Percentiles rank a stretch among this genome's conserved stretches.
These are phyloP conservation scores for Chaetomium sp. DNA, from an alignment of 2,329 filamentous ascomycete species.

Conservation along the genomic window DNA sequence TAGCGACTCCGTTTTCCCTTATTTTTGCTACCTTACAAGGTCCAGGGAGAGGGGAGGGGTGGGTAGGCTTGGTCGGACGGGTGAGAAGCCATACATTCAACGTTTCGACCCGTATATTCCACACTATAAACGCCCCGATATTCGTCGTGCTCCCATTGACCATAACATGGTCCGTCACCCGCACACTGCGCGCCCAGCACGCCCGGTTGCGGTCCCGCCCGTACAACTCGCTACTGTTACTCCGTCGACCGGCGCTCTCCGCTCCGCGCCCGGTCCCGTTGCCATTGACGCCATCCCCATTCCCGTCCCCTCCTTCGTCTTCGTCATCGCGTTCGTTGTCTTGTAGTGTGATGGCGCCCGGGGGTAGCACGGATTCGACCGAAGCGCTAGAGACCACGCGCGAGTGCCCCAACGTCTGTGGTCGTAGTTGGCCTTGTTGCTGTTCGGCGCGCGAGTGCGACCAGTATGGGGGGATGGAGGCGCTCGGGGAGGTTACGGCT, in stretches of 20 bases:
- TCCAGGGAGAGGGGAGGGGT: neutral
- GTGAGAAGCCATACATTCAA: constrained; percentile 33
- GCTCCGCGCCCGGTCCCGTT: neutral
- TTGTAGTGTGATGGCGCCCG: constrained; percentile 52
- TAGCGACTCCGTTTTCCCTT: neutral
- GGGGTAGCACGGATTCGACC: constrained; percentile 41
- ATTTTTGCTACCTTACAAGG: neutral
- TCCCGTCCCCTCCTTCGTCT: constrained; percentile 21
- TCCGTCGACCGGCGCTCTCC: neutral
- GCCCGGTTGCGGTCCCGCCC: constrained; percentile 44
- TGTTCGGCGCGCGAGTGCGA: neutral
- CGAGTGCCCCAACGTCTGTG: constrained; percentile 27
- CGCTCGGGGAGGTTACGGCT: constrained; percentile 15
- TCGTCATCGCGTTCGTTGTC: constrained; percentile 53
- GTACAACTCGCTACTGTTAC: constrained; percentile 20
- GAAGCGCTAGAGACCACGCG: constrained; percentile 39
- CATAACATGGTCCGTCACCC: constrained; percentile 50
- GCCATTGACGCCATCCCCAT: neutral
- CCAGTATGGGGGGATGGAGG: constrained; percentile 16
- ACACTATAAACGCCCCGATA: constrained; percentile 88
- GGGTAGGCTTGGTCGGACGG: no score
- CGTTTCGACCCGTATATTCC: constrained; percentile 84
- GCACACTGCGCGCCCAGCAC: constrained; percentile 60
- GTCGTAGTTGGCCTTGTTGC: neutral
- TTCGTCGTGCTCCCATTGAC: constrained; percentile 52